A percentile compares a stretch with the other conserved stretches of the same genome.
These are phyloP conservation scores for Myotisia sp. DNA, from an alignment of 2,329 filamentous ascomycete species.

Conservation along the genomic window DNA sequence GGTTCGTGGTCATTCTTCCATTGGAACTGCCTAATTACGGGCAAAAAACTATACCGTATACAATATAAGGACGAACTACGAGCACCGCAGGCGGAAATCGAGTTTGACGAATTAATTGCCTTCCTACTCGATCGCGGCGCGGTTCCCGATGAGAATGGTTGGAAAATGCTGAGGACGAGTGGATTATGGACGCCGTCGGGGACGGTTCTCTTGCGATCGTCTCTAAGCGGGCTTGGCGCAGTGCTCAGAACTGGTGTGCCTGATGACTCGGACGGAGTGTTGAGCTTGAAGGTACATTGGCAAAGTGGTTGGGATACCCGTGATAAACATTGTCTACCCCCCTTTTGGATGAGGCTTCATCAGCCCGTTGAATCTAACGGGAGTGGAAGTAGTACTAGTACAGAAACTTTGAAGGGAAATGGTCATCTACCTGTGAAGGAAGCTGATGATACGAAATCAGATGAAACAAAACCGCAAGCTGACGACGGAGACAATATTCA, in stretches of 20 bases:
- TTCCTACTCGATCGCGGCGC: conserved; percentile 52
- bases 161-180: conserved; percentile 42
- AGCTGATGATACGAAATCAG: neutral
- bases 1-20: conserved; percentile 53
- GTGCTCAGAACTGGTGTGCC: conserved; percentile 42
- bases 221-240: conserved; percentile 34
- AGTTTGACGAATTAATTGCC: conserved; percentile 46
- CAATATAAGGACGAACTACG: conserved; percentile 43
- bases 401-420: too few species aligned
- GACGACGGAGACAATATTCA: neutral
- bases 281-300: conserved; percentile 46
- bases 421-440: too few species aligned
- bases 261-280: conserved; percentile 46
- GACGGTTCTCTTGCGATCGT: conserved; percentile 42
- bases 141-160: conserved; percentile 45
- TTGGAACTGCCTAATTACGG: conserved; percentile 50
- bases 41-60: conserved; percentile 47
- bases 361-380: conserved; percentile 14
- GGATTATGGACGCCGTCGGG: conserved; percentile 49
- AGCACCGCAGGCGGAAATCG: conserved; percentile 36
- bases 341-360: conserved; percentile 38
- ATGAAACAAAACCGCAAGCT: neutral
- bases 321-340: conserved; percentile 40
- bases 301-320: conserved; percentile 40
- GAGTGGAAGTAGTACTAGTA: too few species aligned